Base-by-base conservation (phyloP, 2,329 filamentous ascomycete genomes). In the Botrytis pseudocinerea region DNA sequence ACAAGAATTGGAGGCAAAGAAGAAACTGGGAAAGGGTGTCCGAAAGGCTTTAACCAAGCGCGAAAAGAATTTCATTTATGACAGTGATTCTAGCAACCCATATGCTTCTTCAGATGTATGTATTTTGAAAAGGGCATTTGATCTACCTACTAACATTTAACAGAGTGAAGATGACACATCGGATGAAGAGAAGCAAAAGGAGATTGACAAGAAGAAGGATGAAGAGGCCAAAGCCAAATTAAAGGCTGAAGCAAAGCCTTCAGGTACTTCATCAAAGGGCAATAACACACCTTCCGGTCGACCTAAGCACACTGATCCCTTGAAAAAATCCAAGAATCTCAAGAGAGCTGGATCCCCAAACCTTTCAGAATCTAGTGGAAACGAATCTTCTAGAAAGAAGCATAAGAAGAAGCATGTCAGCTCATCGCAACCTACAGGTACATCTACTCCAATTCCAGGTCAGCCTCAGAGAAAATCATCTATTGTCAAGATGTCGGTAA, bases 311-410 rank as follows among this genome's bases (percentile, higher is more conserved):
- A 81, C 80, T 7, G 86, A 89, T 77, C 79, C 85, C 25, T 78
- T 85, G 71, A 88, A 87, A 78, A 87, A 86, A 76, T 79, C 81
- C 5, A 80, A 87, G 46, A 82, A 82, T 46, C 87, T 95, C 70
- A 98, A 98, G 84, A 91, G 95, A 44, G 88, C 93, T 46, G 94
- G 94, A 28, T 97, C 94, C 25, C 94, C 95, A 4, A 92, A 95
- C 76, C 87, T 93, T 46, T 98, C 80, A 0, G 95, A 98, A 81
- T 94, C 94, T 16, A 97, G 94, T 81, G 95, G 94, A 70, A 97
- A 95, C 78, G 95, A 98, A 81, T 95, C 93, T 0, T 89, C 91
- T 38, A 91, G 92, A 76, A 94, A 96, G 83, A 93, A 93, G 84
- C 89, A 88, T 81, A 89, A 92, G 80, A 93, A 91, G 84, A 92